Evolutionary conservation across 345 rosid species (phyloP).

Genomic region (Aurinia saxatilis): DNA sequence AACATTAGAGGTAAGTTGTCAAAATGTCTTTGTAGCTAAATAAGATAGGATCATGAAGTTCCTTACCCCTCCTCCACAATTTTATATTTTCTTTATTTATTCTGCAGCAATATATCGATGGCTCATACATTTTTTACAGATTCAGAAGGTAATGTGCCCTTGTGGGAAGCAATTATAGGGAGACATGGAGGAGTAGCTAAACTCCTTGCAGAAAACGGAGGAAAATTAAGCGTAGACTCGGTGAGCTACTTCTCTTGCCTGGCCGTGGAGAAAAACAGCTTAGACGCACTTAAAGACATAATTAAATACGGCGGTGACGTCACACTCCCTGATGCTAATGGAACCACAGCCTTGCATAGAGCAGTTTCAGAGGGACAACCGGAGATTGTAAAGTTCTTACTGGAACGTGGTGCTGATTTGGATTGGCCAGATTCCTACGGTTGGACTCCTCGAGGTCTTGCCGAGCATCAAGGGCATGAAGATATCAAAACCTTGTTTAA

Average conservation of each 20-base stretch:
- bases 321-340: slow-evolving; percentile 36
- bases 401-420: slow-evolving; percentile 53
- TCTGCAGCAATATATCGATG: not conserved
- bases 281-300: slow-evolving; percentile 51
- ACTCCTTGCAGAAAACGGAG: slow-evolving; percentile 59
- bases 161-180: slow-evolving; percentile 83
- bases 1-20: slow-evolving; percentile 49
- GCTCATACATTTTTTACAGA: slow-evolving; percentile 33
- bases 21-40: not conserved
- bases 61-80: not conserved
- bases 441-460: slow-evolving; percentile 68
- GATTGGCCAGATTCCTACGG: slow-evolving; percentile 56
- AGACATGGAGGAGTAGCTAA: slow-evolving; percentile 41
- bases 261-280: slow-evolving; percentile 52
- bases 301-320: slow-evolving; percentile 52
- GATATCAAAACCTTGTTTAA: slow-evolving; percentile 45
- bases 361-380: slow-evolving; percentile 62
- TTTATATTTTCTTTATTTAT: not conserved
- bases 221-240: slow-evolving; percentile 42
- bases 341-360: slow-evolving; percentile 57
- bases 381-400: slow-evolving; percentile 56
- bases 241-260: slow-evolving; percentile 46
- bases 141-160: slow-evolving; percentile 67
- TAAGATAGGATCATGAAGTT: not conserved
- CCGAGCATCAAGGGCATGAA: slow-evolving; percentile 79